Percentiles rank a stretch among this genome's conserved stretches.
Evolutionary conservation across 805 yeast genomes (phyloP).

Genomic region (Candida silvicultrix): DNA sequence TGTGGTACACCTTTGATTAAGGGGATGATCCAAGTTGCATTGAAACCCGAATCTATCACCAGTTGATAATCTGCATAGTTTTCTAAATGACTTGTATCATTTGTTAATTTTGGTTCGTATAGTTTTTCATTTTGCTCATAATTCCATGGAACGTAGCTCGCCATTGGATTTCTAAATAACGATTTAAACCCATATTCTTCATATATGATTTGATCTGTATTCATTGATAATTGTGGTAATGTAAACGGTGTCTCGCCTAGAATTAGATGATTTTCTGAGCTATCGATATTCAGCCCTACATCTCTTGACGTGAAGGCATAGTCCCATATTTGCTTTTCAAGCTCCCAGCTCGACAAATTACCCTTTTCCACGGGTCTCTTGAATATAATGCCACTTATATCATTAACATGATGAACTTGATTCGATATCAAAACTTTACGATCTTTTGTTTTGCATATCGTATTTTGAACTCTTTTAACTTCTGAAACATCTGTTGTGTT

Average conservation of each 20-base stretch:
- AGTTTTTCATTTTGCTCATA: constrained; percentile 22
- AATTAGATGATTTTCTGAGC: constrained; percentile 52
- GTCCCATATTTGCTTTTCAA: constrained; percentile 89
- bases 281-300: constrained; percentile 35
- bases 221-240: constrained; percentile 72
- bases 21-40: constrained; percentile 83
- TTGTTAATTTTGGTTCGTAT: constrained; percentile 19
- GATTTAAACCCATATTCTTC: constrained; percentile 85
- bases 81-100: constrained; percentile 10
- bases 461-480: constrained; percentile 55
- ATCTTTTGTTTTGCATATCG: constrained; percentile 70
- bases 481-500: constrained; percentile 27
- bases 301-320: constrained; percentile 34
- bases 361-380: constrained; percentile 87
- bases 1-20: constrained; percentile 70
- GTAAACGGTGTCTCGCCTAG: constrained; percentile 80
- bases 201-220: constrained; percentile 86
- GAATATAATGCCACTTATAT: constrained; percentile 66
- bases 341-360: constrained; percentile 85
- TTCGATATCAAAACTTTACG: constrained; percentile 70
- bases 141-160: constrained; percentile 60
- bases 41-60: constrained; percentile 85
- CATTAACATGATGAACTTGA: constrained; percentile 54
- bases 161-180: constrained; percentile 60
- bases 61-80: constrained; percentile 56